phyloP scores from a whole-genome alignment of 495 filamentous ascomycete genomes.

The Parathielavia appendiculata region DNA sequence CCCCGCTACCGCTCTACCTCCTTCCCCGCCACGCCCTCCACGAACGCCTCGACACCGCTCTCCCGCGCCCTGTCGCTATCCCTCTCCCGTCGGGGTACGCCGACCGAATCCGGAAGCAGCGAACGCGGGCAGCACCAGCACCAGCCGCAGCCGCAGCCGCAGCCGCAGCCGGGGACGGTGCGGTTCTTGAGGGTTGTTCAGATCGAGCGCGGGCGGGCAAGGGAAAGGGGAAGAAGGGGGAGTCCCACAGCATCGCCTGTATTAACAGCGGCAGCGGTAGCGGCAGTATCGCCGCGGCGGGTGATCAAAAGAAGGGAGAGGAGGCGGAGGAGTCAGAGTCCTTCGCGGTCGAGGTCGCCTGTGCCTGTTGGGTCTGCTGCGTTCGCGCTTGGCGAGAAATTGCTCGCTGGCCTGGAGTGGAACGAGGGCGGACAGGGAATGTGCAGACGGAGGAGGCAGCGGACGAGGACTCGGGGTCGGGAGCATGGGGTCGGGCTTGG shows the following conservation, averaged over 20 bases:
- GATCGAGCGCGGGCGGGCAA: background rate
- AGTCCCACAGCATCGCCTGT: too few relatives aligned
- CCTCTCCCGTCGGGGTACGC: background rate
- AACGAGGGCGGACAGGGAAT: background rate
- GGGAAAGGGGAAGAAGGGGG: background rate
- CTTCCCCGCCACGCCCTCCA: background rate
- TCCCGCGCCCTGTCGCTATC: conserved; percentile 1
- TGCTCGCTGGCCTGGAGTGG: background rate
- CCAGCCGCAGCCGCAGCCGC: background rate
- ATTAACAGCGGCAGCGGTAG: too few relatives aligned
- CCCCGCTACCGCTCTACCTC: conserved; percentile 37
- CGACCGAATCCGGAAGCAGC: too few relatives aligned
- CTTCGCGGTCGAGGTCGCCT: conserved; percentile 18
- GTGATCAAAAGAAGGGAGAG: background rate
- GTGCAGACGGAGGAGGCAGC: conserved; percentile 14
- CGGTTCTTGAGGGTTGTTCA: background rate
- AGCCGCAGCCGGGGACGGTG: background rate
- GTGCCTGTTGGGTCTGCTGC: background rate
- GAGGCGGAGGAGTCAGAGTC: conserved; percentile 17
- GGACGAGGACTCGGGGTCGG: conserved; percentile 18
- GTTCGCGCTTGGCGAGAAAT: background rate
- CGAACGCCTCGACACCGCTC: background rate
- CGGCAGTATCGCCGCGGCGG: too few relatives aligned
- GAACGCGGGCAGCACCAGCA: background rate
- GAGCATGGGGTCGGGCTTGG: background rate